Percentiles rank a stretch among this genome's conserved stretches.
Conservation (phyloP, 2,329 filamentous ascomycete genomes). For the Fusarium guadeloupense region DNA sequence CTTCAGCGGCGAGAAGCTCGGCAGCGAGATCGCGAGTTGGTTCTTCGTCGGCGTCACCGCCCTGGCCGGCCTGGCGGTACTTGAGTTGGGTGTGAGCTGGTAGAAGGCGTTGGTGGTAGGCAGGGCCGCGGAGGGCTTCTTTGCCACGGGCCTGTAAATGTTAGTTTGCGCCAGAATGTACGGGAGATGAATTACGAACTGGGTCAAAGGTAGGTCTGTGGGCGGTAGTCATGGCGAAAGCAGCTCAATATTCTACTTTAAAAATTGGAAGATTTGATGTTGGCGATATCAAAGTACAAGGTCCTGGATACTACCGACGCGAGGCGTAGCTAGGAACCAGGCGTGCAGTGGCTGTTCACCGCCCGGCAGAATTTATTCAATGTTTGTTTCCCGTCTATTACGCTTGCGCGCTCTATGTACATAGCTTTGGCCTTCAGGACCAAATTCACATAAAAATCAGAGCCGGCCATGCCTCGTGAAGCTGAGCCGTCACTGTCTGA, state of each 20-base stretch:
- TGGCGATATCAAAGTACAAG: not conserved
- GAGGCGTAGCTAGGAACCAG: conserved; percentile 15
- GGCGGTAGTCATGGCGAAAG: conserved; percentile 67
- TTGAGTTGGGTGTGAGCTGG: conserved; percentile 95
- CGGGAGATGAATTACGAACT: conserved; percentile 58
- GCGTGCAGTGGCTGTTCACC: conserved; percentile 47
- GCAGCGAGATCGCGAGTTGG: conserved; percentile 81
- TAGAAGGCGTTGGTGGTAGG: conserved; percentile 94
- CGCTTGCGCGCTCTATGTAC: conserved; percentile 4
- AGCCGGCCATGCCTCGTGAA: conserved; percentile 83
- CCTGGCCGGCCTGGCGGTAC: conserved; percentile 86
- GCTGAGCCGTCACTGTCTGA: conserved; percentile 89
- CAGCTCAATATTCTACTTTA: not conserved
- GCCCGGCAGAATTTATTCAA: conserved; percentile 59
- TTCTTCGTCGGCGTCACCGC: conserved; percentile 78
- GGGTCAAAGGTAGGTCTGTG: conserved; percentile 96
- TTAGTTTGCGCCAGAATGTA: conserved; percentile 36
- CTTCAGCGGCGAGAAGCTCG: conserved; percentile 89
- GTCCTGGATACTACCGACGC: not conserved
- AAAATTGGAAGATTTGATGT: not conserved
- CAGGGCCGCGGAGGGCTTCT: conserved; percentile 90
- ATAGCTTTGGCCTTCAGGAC: conserved; percentile 5
- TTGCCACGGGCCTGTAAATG: conserved; percentile 80
- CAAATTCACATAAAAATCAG: conserved; percentile 16
- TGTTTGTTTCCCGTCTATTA: conserved; percentile 27